Base-by-base conservation (phyloP, 805 yeast species). In the Kazachstania africana region DNA sequence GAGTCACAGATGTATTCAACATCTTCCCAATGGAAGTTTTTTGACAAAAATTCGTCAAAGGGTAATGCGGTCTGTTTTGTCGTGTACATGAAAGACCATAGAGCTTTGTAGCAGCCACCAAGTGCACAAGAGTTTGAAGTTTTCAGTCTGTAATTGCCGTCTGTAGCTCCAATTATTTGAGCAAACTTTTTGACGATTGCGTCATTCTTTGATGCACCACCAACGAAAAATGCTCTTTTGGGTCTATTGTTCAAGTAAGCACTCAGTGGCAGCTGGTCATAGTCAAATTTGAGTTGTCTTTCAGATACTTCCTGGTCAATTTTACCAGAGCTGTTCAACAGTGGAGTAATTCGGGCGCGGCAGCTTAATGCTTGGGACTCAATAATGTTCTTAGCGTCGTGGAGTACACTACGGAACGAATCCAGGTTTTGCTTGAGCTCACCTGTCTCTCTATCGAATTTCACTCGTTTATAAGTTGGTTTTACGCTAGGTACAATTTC, bases 111-210 rank as follows among this genome's bases (percentile, higher is more conserved):
- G 26, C 93, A 88, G 4, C 95, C 94, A 16, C 95, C 95, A 22
- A 82, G 55, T 0, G 95, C 95, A 65, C 95, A 85, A 1, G 95
- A 91, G 56, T 85, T 85, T 6, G 88, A 74, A 28, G 82, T 70
- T 45, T 81, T 85, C 24, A 79, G 75, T 37, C 72, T 70, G 50
- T 57, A 81, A 38, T 78, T 74, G 1, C 87, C 91, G 21, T 61
- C 50, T 2, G 63, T 56, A 16, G 59, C 48, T 4, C 85, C 87
- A 22, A 85, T 55, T 6, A 85, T 74, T 9, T 75, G 62, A 8
- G 85, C 74, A 62, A 81, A 78, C 40, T 72, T 77, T 14, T 58
- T 53, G 20, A 84, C 75, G 32, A 85, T 78, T 17, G 83, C 69
- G 14, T 50, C 39, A 51, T 87, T 85, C 28, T 72, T 71, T 4